phyloP scores from a whole-genome alignment of 805 yeast genomes.

The Komagataella mondaviorum region DNA sequence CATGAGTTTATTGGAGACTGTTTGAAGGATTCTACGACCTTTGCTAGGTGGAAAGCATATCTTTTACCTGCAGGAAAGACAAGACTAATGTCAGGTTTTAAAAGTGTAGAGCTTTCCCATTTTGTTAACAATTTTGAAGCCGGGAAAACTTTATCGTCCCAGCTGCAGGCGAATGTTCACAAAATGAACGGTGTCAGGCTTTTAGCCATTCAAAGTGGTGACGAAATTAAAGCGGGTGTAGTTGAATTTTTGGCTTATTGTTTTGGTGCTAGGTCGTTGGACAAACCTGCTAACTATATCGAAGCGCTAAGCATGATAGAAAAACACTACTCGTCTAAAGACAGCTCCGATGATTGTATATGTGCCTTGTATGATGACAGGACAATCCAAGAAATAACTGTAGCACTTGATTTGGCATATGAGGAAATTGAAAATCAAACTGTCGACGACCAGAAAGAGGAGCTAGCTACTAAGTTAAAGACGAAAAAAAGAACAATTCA shows the following conservation, averaged over 20 bases:
- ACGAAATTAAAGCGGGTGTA: neutral
- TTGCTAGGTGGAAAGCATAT: conserved; percentile 35
- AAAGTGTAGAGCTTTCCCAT: conserved; percentile 33
- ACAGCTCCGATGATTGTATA: neutral
- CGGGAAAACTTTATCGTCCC: conserved; percentile 13
- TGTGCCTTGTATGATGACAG: neutral
- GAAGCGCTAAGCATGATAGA: neutral
- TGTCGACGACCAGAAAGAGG: neutral
- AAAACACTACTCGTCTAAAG: neutral
- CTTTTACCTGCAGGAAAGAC: conserved; percentile 67
- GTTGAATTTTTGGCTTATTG: conserved; percentile 1
- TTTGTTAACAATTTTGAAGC: conserved; percentile 23
- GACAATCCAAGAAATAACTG: neutral
- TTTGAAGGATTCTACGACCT: conserved; percentile 13
- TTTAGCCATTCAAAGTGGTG: neutral
- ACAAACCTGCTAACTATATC: neutral
- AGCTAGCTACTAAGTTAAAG: neutral
- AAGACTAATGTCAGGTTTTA: conserved; percentile 22
- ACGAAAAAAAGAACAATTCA: neutral
- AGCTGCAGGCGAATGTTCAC: conserved; percentile 1
- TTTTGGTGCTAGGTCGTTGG: neutral
- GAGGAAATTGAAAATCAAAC: neutral
- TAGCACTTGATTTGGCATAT: neutral
- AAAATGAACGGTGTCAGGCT: neutral
- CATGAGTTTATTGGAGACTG: conserved; percentile 42